These are phyloP conservation scores for Solanum pinnatisectum DNA, from an alignment of 257 asterid species.

Conservation along the genomic window DNA sequence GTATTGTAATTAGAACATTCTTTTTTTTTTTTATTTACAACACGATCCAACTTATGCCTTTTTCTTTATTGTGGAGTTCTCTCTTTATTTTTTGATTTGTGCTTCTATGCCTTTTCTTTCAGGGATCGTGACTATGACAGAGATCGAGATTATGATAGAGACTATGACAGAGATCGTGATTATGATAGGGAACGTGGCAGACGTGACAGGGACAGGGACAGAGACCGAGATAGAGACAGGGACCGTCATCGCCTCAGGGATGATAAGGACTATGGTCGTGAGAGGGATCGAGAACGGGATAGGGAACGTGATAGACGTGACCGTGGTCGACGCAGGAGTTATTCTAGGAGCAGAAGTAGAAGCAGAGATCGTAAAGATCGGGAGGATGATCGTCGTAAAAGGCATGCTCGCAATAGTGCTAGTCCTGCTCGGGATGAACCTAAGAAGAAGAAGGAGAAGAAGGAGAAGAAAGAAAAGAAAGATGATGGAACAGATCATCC, in stretches of 20 bases:
- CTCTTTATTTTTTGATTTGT: not conserved
- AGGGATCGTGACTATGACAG: slow-evolving; percentile 34
- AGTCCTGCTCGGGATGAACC: slow-evolving; percentile 60
- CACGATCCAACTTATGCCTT: not conserved
- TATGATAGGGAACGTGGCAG: slow-evolving; percentile 53
- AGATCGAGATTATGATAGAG: slow-evolving; percentile 41
- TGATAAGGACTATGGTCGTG: slow-evolving; percentile 68
- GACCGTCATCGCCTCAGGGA: slow-evolving; percentile 66
- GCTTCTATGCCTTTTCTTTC: not conserved
- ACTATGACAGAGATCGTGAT: slow-evolving; percentile 54
- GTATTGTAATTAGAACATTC: not conserved
- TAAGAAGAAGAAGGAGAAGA: slow-evolving; percentile 69
- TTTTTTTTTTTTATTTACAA: not conserved
- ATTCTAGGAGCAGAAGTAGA: slow-evolving; percentile 80
- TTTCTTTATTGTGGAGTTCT: not conserved
- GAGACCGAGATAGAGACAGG: slow-evolving; percentile 49
- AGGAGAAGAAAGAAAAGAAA: slow-evolving; percentile 64
- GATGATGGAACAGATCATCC: slow-evolving; percentile 96
- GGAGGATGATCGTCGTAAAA: slow-evolving; percentile 62
- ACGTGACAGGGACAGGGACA: slow-evolving; percentile 33
- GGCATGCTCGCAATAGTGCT: slow-evolving; percentile 46
- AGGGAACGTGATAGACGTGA: slow-evolving; percentile 69
- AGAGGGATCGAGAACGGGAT: slow-evolving; percentile 47
- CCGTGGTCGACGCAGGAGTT: slow-evolving; percentile 63
- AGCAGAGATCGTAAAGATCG: slow-evolving; percentile 67